Conservation (phyloP, 257 asterid species). For the Lavandula angustifolia region DNA sequence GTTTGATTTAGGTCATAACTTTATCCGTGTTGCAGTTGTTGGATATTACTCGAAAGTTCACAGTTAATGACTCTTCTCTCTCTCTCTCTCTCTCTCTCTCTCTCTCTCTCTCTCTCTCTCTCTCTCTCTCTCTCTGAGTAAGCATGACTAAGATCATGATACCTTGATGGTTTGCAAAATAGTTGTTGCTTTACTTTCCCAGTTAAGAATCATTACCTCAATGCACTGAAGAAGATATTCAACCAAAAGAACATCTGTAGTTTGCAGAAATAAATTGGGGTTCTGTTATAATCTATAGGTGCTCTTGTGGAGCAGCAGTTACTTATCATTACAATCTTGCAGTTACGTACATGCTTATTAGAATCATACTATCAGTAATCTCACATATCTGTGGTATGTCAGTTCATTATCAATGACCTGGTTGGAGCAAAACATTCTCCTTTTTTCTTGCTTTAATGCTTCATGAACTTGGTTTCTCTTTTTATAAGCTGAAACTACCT, state of each 20-base stretch:
- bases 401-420: not conserved
- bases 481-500: constrained; percentile 34
- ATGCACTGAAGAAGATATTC: constrained; percentile 7
- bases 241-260: not conserved
- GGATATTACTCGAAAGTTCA: constrained; percentile 14
- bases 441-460: constrained; percentile 12
- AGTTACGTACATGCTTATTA: not conserved
- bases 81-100: not conserved
- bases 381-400: not conserved
- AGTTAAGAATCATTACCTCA: not conserved
- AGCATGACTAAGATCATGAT: constrained; percentile 18
- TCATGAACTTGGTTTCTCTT: not conserved
- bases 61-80: not conserved
- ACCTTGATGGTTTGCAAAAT: not conserved
- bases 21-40: constrained; percentile 27
- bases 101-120: not conserved
- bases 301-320: constrained; percentile 10
- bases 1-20: constrained; percentile 5
- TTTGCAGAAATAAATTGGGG: not conserved
- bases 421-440: not conserved
- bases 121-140: not conserved
- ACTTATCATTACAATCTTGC: constrained; percentile 15
- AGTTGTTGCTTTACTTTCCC: constrained; percentile 4
- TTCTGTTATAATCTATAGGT: not conserved
- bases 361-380: not conserved